phyloP scores from a whole-genome alignment of 2,329 filamentous ascomycete species.

The Fusarium tjaetaba region DNA sequence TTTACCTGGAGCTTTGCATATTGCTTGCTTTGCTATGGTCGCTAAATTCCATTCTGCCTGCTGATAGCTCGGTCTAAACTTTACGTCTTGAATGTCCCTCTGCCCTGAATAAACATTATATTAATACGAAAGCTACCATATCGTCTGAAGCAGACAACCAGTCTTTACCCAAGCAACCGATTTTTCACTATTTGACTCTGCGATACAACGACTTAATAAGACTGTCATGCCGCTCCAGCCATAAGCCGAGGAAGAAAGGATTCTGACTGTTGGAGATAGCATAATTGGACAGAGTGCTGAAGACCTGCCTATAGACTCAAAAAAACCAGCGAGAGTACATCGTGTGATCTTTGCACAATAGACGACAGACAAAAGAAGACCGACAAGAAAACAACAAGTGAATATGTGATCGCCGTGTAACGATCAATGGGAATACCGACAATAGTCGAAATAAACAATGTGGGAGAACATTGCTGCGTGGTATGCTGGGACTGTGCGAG shows the following conservation, averaged over 20 bases:
- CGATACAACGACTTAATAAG: background rate
- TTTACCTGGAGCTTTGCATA: background rate
- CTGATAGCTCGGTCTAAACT: background rate
- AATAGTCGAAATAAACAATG: background rate
- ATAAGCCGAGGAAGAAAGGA: background rate
- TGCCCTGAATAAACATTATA: background rate
- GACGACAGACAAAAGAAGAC: background rate
- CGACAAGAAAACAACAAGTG: background rate
- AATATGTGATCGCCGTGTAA: too few relatives aligned
- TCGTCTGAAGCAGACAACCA: background rate
- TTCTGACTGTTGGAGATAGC: background rate
- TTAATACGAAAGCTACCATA: background rate
- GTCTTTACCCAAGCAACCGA: background rate
- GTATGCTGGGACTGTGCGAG: background rate
- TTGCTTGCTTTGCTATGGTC: background rate
- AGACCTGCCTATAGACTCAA: background rate
- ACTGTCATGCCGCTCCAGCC: background rate
- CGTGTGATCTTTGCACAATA: background rate
- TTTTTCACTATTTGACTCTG: background rate
- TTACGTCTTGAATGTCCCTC: rapidly evolving
- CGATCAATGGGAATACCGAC: background rate
- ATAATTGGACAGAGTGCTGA: background rate
- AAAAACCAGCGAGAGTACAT: background rate
- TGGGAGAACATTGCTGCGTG: background rate
- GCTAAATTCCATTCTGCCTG: background rate